Base-by-base conservation (phyloP, 2,329 filamentous ascomycete species). In the Thelonectria discophora region DNA sequence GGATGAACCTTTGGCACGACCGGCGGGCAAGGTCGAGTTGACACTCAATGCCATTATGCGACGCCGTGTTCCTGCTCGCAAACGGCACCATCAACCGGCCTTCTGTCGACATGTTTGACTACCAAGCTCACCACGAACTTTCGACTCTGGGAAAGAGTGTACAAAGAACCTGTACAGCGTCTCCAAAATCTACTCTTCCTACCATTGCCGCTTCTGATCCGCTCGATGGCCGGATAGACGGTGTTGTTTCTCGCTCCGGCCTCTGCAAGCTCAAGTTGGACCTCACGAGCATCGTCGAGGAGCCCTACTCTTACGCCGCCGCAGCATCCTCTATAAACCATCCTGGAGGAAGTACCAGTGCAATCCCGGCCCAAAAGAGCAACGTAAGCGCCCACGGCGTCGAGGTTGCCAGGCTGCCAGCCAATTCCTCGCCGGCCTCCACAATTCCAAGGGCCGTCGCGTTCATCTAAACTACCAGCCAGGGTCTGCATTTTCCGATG, bases 1-100 rank as follows among this genome's bases (percentile, higher is more conserved):
- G n/a, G n/a, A n/a, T n/a, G n/a, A n/a, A n/a, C n/a, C n/a, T n/a
- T n/a, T n/a, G n/a, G n/a, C n/a, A 85, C 83, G 0, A 80, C 84
- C 60, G 82, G 80, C 13, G 82, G 83, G 1, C 84, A 83, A 64
- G 82, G 81, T 30, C 73, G 74, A 21, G 84, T 84, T 67, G 67
- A 74, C 47, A 78, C 72, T 21, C 70, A 76, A n/a, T n/a, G n/a
- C n/a, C n/a, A n/a, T n/a, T n/a, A 27, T 78, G 73, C 27, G 77
- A 80, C 56, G 68, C 59, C 2, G 76, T 71, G 3, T 74, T 77
- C 59, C 72, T 80, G 2, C 58, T 77, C 10, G 75, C 74, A 11
- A 78, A 80, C 50, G 77, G 77, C 5, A 79, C 78, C 3, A 62
- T 77, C 45, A 75, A 79, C 63, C 76, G 70, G 70, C 70, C 76